Evolutionary conservation across 2,329 filamentous ascomycete genomes (phyloP), one percentile per base, ranked within the genome.

Genomic region (Calonectria pseudoreteaudii): DNA sequence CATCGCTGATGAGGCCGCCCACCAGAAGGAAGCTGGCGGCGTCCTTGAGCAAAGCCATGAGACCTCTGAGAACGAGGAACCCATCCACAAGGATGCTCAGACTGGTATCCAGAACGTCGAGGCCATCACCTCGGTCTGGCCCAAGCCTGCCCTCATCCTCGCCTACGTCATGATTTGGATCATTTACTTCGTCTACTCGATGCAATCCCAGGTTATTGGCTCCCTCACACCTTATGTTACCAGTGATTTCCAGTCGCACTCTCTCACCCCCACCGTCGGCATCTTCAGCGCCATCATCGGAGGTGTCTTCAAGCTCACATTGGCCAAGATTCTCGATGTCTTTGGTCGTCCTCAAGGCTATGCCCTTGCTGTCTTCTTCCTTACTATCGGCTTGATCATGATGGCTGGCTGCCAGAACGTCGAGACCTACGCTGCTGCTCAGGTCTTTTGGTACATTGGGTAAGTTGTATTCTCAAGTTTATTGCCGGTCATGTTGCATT

Each of bases 271-370:
- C 4, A 86, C 89, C 7, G 87, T 89, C 56, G 83, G 84, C 38
- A 88, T 91, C 70, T 83, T 91, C 10, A 86, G 88, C 28, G 85
- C 83, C 75, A 84, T 89, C 58, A 87, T 91, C 74, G 83, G 85
- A 80, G 91, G 90, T 62, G 87, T 92, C 14, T 87, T 89, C 64
- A 91, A 91, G 78, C 88, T 93, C 18, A 90, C 91, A 0, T 87
- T 92, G 75, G 91, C 91, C 60, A 93, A 93, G 81, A 84, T 93
- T 20, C 86, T 93, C 60, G 90, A 93, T 82, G 85, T 93, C 41
- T 93, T 90, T 83, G 92, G 91, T 68, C 89, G 91, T 41, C 88
- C 91, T 20, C 87, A 92, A 80, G 91, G 91, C 10, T 91, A 91
- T 77, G 82, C 88, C 34, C 75, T 91, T 31, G 88, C 88, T 78